Evolutionary conservation across 2,329 filamentous ascomycete genomes (phyloP).

Genomic region (Arthrinium puccinioides): DNA sequence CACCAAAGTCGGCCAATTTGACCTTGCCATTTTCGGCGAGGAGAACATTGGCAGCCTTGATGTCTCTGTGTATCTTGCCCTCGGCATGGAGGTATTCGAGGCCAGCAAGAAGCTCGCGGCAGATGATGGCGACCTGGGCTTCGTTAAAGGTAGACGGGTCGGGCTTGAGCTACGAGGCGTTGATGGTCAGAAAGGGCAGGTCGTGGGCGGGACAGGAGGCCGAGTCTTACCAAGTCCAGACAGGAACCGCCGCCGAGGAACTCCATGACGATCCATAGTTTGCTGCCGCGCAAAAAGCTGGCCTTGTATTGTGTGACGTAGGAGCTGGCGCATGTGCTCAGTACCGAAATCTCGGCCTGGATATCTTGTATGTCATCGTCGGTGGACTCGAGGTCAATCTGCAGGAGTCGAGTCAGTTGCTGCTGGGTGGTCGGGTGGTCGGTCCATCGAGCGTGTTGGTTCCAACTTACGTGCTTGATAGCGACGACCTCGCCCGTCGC

Average conservation of each 20-base stretch:
- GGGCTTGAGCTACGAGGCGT: constrained; percentile 66
- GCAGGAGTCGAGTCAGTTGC: constrained; percentile 6
- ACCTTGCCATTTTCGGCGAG: constrained; percentile 86
- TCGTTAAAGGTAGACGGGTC: constrained; percentile 69
- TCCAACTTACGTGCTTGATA: constrained; percentile 80
- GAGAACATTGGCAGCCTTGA: constrained; percentile 95
- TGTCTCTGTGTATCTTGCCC: constrained; percentile 93
- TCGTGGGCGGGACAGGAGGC: background rate
- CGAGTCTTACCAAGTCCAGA: constrained; percentile 67
- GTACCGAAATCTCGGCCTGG: constrained; percentile 90
- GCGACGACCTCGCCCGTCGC: constrained; percentile 88
- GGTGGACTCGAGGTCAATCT: constrained; percentile 98
- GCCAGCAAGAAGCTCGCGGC: constrained; percentile 80
- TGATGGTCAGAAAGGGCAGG: constrained; percentile 21
- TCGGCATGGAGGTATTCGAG: constrained; percentile 90
- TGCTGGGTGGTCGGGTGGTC: background rate
- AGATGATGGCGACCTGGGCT: constrained; percentile 87
- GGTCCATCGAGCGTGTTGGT: background rate
- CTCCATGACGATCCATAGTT: constrained; percentile 99
- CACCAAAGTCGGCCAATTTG: constrained; percentile 94
- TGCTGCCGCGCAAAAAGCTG: constrained; percentile 91
- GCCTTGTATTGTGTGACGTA: constrained; percentile 95
- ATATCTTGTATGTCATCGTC: constrained; percentile 98
- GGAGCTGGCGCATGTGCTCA: constrained; percentile 89
- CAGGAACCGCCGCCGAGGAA: constrained; percentile 93